Conservation (phyloP, 257 asterid species). For the Capsicum pubescens region DNA sequence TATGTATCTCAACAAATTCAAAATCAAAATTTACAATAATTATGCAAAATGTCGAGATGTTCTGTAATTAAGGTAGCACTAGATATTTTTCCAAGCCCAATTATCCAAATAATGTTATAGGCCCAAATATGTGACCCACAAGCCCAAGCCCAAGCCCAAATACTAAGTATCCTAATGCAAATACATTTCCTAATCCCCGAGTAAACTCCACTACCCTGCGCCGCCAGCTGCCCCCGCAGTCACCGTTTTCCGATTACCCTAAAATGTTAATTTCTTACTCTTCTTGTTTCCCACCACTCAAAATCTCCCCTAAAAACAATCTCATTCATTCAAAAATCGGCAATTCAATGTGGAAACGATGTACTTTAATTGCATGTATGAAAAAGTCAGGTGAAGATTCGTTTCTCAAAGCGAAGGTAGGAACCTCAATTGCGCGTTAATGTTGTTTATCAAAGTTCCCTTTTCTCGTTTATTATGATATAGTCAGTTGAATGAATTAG, state of each 20-base stretch:
- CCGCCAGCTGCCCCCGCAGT: neutral
- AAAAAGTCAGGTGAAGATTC: conserved; percentile 38
- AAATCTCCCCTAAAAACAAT: conserved; percentile 36
- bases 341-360: conserved; percentile 30
- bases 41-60: too few relatives aligned
- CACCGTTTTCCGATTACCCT: neutral
- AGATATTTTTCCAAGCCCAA: too few relatives aligned
- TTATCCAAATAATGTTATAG: neutral
- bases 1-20: too few relatives aligned
- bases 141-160: neutral
- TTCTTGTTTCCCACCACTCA: conserved; percentile 46
- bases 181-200: neutral
- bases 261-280: conserved; percentile 57
- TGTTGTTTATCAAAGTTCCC: neutral
- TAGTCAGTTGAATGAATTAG: too few relatives aligned
- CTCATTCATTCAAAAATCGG: conserved; percentile 27
- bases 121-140: conserved; percentile 10
- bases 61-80: too few relatives aligned
- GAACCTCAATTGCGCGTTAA: neutral
- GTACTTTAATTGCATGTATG: conserved; percentile 46
- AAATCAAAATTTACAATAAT: too few relatives aligned
- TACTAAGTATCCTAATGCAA: neutral
- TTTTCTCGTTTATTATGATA: neutral
- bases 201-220: neutral
- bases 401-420: conserved; percentile 56